Conservation (phyloP, 225 moss, liverwort and hornwort genomes). For the Pleurozium schreberi region DNA sequence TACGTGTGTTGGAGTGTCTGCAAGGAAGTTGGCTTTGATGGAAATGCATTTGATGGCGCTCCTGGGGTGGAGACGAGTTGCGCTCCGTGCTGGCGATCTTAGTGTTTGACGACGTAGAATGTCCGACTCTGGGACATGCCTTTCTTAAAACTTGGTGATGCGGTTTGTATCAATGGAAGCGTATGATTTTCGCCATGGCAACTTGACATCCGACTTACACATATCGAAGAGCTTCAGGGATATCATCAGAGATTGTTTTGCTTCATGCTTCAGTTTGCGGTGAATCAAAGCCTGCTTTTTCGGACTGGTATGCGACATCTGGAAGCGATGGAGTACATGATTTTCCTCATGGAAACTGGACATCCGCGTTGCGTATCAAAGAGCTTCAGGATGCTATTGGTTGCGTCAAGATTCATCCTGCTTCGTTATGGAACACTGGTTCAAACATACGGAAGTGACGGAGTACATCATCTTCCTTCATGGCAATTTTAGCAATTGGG, state of each 20-base stretch:
- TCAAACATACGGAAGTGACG: neutral
- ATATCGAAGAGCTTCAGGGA: neutral
- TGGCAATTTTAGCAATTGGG: neutral
- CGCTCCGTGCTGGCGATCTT: neutral
- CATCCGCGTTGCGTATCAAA: neutral
- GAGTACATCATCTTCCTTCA: too few relatives aligned
- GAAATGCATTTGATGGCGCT: constrained; percentile 24
- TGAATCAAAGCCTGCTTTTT: neutral
- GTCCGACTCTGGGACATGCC: neutral
- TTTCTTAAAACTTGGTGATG: neutral
- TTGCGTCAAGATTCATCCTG: neutral
- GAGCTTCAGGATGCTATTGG: neutral
- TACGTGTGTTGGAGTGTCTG: constrained; percentile 18
- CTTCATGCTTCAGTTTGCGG: neutral
- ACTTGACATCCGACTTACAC: neutral
- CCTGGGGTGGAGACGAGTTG: constrained; percentile 13
- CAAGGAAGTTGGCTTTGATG: constrained; percentile 3
- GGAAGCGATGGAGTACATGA: neutral
- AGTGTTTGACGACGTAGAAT: neutral
- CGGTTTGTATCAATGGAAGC: neutral
- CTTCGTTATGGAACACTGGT: neutral
- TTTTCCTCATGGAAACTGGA: neutral
- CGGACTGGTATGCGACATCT: neutral
- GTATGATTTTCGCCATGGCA: neutral
- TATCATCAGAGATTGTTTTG: neutral